Percentiles rank a stretch among this genome's conserved stretches.
Evolutionary conservation across 441 rosid species (phyloP).

Genomic region (Populus tomentosa): DNA sequence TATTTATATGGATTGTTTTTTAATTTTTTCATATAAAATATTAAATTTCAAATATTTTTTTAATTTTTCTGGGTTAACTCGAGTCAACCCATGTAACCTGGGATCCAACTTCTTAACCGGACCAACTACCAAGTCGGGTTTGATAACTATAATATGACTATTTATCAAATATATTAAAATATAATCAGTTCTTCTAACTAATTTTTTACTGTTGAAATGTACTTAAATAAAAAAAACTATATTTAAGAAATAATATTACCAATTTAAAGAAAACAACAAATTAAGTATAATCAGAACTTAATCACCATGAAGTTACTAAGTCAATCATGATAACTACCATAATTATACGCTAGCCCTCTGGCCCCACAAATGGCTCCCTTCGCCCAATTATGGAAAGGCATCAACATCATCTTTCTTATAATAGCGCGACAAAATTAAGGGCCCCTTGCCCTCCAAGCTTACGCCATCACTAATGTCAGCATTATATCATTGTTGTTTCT

Average conservation of each 20-base stretch:
- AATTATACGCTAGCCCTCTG: neutral
- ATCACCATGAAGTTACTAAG: neutral
- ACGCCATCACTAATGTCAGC: neutral
- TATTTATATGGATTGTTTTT: too few species aligned
- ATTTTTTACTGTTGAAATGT: too few species aligned
- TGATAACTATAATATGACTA: too few species aligned
- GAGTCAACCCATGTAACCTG: accelerated
- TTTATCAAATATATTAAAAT: too few species aligned
- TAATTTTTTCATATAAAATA: too few species aligned
- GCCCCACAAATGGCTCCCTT: neutral
- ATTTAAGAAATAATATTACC: too few species aligned
- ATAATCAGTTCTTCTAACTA: too few species aligned
- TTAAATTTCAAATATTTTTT: too few species aligned
- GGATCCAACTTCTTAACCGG: too few species aligned
- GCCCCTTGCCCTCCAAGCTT: neutral
- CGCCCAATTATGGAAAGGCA: neutral
- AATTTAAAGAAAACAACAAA: neutral
- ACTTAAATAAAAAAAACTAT: too few species aligned
- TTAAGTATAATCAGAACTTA: neutral
- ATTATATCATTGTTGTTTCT: neutral
- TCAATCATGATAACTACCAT: neutral
- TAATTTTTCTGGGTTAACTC: too few species aligned
- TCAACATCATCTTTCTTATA: neutral
- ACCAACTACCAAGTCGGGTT: accelerated
- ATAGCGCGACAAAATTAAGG: neutral